Base-by-base conservation (phyloP, 768 basidiomycete genomes). In the Boletus patriciae region DNA sequence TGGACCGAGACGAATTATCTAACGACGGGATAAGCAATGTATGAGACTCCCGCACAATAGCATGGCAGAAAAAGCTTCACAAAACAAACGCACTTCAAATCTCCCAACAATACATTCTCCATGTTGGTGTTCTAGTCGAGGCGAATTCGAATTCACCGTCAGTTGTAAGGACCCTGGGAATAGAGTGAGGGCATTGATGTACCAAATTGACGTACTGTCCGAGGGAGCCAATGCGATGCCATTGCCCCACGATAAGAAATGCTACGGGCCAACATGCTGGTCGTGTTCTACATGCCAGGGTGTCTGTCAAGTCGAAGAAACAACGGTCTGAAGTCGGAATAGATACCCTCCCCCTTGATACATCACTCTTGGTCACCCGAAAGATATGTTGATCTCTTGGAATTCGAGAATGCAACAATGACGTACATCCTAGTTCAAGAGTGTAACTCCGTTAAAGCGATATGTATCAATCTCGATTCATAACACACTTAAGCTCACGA, bases 171-270 rank as follows among this genome's bases (percentile, higher is more conserved):
- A 12, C 33, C 27, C n/a, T n/a, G 16, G 19, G 50, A 7, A 25
- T 33, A 34, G 2, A 23, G 2, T 12, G 19, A 13, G 23, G 42
- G n/a, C 16, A 38, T 38, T 18, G 36, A 37, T 16, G 16, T 23
- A 43, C 3, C 13, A 43, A 15, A 36, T 25, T 10, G 6, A 46
- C 31, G 5, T 25, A 27, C 9, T n/a, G 25, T 45, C 81, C 84
- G 16, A 86, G 67, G 25, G 83, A 83, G 16, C 83, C 83, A 62
- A 84, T 1, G 84, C 83, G 31, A 86, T 33, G 31, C 83, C 83
- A 58, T 83, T 84, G 11, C 83, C 16, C 83, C 84, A 21, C 78
- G 75, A 60, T 83, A 85, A 49, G 77, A 78, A 43, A 83, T 73
- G 57, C 82, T 79, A 6, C 72, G 68, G 0, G 76, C n/a, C n/a